Conservation (phyloP, 495 filamentous ascomycete genomes). For the Xylaria nigripes region DNA sequence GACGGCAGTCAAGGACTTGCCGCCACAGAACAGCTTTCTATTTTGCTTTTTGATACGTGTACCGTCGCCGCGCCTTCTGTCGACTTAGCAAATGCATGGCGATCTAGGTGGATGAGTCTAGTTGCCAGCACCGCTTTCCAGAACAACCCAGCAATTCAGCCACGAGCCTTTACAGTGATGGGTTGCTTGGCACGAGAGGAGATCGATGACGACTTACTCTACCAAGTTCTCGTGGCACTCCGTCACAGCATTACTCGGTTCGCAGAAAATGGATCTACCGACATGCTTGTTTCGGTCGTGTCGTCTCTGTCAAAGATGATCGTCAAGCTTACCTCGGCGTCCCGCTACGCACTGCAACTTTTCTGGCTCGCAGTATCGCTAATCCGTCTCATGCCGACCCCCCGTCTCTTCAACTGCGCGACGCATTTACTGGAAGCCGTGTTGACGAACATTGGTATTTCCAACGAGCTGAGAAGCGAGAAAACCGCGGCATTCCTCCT, state of each 20-base stretch:
- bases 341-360: conserved; percentile 57
- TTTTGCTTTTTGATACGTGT: conserved; percentile 53
- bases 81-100: conserved; percentile 58
- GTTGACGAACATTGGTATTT: conserved; percentile 48
- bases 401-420: conserved; percentile 53
- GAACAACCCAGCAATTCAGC: conserved; percentile 61
- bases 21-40: conserved; percentile 46
- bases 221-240: conserved; percentile 58
- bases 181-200: conserved; percentile 58
- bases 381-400: conserved; percentile 48
- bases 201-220: conserved; percentile 60
- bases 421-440: conserved; percentile 55
- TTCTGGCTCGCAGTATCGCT: conserved; percentile 62
- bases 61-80: conserved; percentile 52
- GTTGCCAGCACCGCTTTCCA: conserved; percentile 64
- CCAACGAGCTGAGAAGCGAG: conserved; percentile 47
- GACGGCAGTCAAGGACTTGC: conserved; percentile 41
- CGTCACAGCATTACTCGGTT: conserved; percentile 51
- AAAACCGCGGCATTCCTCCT: conserved; percentile 49
- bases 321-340: conserved; percentile 53
- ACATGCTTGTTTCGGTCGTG: conserved; percentile 59
- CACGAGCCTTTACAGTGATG: conserved; percentile 60
- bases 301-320: conserved; percentile 61
- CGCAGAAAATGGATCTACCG: conserved; percentile 49
- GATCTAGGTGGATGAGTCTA: conserved; percentile 63